Base-by-base conservation (phyloP, 495 filamentous ascomycete species). In the Collariella sp. region DNA sequence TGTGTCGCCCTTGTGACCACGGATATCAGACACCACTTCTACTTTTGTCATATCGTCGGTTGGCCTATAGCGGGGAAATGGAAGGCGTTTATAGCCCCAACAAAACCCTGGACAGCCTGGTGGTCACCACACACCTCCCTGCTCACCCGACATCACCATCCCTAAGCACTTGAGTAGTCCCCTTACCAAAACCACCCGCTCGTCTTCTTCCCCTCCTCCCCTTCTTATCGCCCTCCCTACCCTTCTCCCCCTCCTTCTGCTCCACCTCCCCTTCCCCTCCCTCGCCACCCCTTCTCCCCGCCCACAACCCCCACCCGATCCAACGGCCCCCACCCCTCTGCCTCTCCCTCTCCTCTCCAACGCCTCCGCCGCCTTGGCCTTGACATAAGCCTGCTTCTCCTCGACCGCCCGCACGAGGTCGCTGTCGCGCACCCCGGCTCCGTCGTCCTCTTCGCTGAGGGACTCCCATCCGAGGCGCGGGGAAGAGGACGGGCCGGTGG, bases 321-420 rank as follows among this genome's bases (percentile, higher is more conserved):
- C 34, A 79, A 56, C 22, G 72, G 67, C 7, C 76, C 77, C 15
- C 76, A 76, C n/a, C 57, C 50, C 64, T 63, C 63, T 79, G 71
- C 44, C 71, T 76, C 50, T 73, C 70, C 55, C 70, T 71, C 64
- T 79, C 76, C 34, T 59, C 47, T 73, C 73, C 48, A 76, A 72
- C 16, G 79, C 82, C 19, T 74, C 55, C 48, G 64, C 68, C 20
- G 68, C 71, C 60, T 72, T 74, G 7, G 63, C 64, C 52, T 57
- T 53, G 12, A 65, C 38, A 5, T 31, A 49, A 11, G 59, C 55
- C 55, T 58, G 57, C 60, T 67, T 67, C 24, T 64, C 62, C 56
- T 72, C 70, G 20, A 66, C 59, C 9, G 71, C 68, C 16, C 68
- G 57, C 16, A 68, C 62, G 26, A 73, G 47, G 43, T 72, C 70